Conservation (phyloP, 2,329 filamentous ascomycete genomes). For the Pseudogymnoascus sp. region DNA sequence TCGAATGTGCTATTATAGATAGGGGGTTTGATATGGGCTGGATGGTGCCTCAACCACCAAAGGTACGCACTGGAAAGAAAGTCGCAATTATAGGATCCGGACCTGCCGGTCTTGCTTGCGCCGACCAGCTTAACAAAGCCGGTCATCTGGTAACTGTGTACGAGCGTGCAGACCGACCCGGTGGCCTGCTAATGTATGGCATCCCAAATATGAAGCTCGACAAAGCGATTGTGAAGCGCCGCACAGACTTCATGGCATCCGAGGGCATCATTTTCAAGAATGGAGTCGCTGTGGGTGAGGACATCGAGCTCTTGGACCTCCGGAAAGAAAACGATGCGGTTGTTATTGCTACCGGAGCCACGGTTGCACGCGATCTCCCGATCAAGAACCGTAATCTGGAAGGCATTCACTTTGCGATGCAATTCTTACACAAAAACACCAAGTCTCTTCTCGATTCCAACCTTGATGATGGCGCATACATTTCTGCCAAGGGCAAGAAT, state of each 20-base stretch:
- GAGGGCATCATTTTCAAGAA: constrained; percentile 82
- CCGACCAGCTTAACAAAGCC: constrained; percentile 89
- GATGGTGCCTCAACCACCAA: constrained; percentile 79
- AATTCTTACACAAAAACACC: constrained; percentile 95
- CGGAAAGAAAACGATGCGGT: constrained; percentile 72
- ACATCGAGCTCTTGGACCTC: constrained; percentile 61
- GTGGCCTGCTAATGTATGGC: constrained; percentile 94
- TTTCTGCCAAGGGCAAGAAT: constrained; percentile 91
- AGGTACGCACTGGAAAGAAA: constrained; percentile 77
- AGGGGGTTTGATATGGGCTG: constrained; percentile 96
- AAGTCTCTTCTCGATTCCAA: constrained; percentile 93
- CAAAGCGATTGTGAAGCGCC: constrained; percentile 92
- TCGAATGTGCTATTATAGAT: constrained; percentile 96
- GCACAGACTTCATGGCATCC: constrained; percentile 87
- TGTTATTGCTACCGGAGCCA: constrained; percentile 85
- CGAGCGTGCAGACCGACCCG: constrained; percentile 82
- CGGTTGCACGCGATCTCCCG: constrained; percentile 84
- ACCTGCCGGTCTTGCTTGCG: constrained; percentile 79
- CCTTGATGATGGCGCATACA: constrained; percentile 74
- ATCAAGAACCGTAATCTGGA: constrained; percentile 82
- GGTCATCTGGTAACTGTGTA: constrained; percentile 86
- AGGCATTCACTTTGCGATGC: constrained; percentile 93
- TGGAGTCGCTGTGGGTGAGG: constrained; percentile 68
- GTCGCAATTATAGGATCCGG: constrained; percentile 87
- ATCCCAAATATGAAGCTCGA: constrained; percentile 99